These are phyloP conservation scores for Candida pseudoglaebosa DNA, from an alignment of 805 yeast genomes.

Conservation along the genomic window DNA sequence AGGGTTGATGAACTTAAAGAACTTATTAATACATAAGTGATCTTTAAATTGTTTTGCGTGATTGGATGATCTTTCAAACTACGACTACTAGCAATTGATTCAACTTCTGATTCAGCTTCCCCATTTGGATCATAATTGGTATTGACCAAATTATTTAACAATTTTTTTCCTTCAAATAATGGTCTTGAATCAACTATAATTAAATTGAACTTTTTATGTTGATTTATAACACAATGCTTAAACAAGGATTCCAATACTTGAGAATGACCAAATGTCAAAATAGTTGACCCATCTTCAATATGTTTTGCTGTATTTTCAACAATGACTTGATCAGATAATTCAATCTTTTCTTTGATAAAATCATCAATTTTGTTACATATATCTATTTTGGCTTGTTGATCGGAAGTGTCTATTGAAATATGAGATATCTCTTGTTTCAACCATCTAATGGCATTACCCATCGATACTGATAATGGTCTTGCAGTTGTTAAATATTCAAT, in stretches of 20 bases:
- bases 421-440: constrained; percentile 87
- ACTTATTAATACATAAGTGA: constrained; percentile 75
- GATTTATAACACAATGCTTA: constrained; percentile 56
- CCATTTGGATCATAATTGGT: constrained; percentile 19
- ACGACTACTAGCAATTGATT: constrained; percentile 15
- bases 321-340: constrained; percentile 77
- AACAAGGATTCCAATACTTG: constrained; percentile 76
- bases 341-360: constrained; percentile 81
- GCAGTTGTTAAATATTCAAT: constrained; percentile 89
- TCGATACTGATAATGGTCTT: constrained; percentile 84
- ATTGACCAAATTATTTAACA: constrained; percentile 60
- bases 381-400: constrained; percentile 60
- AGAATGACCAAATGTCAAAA: constrained; percentile 85
- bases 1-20: constrained; percentile 72
- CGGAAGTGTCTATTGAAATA: constrained; percentile 69
- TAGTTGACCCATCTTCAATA: constrained; percentile 69
- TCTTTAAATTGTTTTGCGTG: constrained; percentile 55
- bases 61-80: constrained; percentile 20
- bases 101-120: constrained; percentile 16
- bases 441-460: constrained; percentile 99
- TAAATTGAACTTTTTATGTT: constrained; percentile 66
- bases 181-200: constrained; percentile 93
- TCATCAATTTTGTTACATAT: constrained; percentile 69
- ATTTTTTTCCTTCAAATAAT: constrained; percentile 82
- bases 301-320: constrained; percentile 76